Base-by-base conservation (phyloP, 169 alveolate genomes). In the Amoebophrya sp. region DNA sequence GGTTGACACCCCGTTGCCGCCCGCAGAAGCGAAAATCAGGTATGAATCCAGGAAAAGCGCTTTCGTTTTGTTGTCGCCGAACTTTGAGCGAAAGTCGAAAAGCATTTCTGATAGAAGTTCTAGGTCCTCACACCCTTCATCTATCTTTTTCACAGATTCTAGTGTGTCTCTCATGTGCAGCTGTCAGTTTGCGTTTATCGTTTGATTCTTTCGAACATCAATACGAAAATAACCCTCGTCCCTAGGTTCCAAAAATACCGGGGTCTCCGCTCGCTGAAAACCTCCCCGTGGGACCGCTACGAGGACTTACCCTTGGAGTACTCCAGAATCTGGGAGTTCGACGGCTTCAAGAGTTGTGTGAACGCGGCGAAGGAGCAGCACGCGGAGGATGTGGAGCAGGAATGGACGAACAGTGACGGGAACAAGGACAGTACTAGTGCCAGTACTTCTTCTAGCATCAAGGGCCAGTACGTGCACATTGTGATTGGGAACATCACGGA, bases 201-300 rank as follows among this genome's bases (percentile, higher is more conserved):
- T 66, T 66, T 66, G 83, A 25, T 66, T 25, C 92, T 91, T 40
- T 92, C 88, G 25, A 18, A 66, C 88, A 2, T 18, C 29, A 66
- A 18, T 18, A 66, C 38, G 0, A 53, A 53, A 53, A 53, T 12
- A 53, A 53, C 77, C 77, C 29, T 53, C 77, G 23, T 40, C 91
- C 0, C 66, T 91, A 89, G 96, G 32, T 94, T 93, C 93, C 95
- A 93, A 83, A 94, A 94, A 93, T 94, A 94, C 77, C 94, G 96
- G 0, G 96, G 96, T 23, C 89, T 94, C 77, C 91, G 93, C 93
- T 90, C 94, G 77, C 93, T 94, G 90, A 90, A 93, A 1, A 92
- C 94, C 32, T 92, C 95, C 35, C 89, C 92, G 25, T 94, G 96
- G 96, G 93, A 94, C 53, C 90, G 77, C 89, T 90, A 91, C 83